These are phyloP conservation scores for Debaryomyces coudertii DNA, from an alignment of 1,139 yeast genomes.

Conservation along the genomic window DNA sequence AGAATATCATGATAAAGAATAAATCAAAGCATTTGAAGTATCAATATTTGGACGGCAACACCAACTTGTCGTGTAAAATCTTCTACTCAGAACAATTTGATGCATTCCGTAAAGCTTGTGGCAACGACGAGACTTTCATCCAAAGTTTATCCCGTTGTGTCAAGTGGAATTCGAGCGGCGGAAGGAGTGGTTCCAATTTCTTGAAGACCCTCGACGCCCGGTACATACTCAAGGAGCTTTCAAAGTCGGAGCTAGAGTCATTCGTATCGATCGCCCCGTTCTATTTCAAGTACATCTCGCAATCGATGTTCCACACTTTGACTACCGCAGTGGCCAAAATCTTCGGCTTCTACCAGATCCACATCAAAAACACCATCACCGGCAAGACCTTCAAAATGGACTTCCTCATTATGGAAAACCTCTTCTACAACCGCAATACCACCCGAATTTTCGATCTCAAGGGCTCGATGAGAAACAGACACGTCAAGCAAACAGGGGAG, in stretches of 20 bases:
- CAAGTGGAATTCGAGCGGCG: constrained; percentile 96
- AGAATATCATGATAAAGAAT: constrained; percentile 72
- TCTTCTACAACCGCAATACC: constrained; percentile 83
- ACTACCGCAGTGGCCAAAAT: constrained; percentile 94
- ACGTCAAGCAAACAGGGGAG: constrained; percentile 93
- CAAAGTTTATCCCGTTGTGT: constrained; percentile 92
- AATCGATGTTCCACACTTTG: constrained; percentile 89
- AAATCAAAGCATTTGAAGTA: constrained; percentile 90
- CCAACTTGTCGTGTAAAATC: constrained; percentile 85
- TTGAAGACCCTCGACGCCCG: constrained; percentile 90
- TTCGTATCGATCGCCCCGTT: constrained; percentile 95
- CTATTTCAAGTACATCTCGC: constrained; percentile 94
- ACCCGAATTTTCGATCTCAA: constrained; percentile 91
- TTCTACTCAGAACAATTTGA: constrained; percentile 97
- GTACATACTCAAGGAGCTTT: constrained; percentile 84
- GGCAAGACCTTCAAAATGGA: constrained; percentile 85
- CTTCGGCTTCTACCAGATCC: constrained; percentile 93
- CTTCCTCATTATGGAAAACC: constrained; percentile 92
- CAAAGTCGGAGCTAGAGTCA: constrained; percentile 88
- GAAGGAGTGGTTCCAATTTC: constrained; percentile 94
- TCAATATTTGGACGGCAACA: constrained; percentile 85
- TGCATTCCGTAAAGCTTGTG: constrained; percentile 85
- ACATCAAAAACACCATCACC: constrained; percentile 74
- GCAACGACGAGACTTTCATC: constrained; percentile 72
- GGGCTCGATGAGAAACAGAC: constrained; percentile 97